phyloP scores from a whole-genome alignment of 2,329 filamentous ascomycete genomes.

The Leptographium flavum region DNA sequence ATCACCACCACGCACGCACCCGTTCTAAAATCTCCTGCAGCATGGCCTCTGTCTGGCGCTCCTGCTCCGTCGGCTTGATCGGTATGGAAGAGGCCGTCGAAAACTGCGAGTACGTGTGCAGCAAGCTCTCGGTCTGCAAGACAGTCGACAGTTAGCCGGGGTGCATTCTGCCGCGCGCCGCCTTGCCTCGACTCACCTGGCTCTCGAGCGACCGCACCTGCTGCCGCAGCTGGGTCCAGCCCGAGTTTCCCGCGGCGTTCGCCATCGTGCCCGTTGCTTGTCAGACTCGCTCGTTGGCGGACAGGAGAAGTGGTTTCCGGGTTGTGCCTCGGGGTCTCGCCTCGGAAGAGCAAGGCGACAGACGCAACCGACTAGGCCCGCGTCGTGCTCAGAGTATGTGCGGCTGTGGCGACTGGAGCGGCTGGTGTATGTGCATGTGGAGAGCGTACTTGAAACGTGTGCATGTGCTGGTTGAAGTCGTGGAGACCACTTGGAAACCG shows the following conservation, averaged over 20 bases:
- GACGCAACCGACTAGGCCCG: too few species aligned
- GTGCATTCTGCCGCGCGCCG: background rate
- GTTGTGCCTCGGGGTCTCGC: too few species aligned
- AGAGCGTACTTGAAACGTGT: too few species aligned
- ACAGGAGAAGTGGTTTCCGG: too few species aligned
- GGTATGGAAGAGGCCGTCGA: slow-evolving; percentile 67
- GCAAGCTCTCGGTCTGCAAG: slow-evolving; percentile 72
- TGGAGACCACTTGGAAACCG: background rate
- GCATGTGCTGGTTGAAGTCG: too few species aligned
- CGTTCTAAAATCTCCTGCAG: slow-evolving; percentile 74
- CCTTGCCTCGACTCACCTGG: slow-evolving; percentile 48
- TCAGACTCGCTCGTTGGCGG: background rate
- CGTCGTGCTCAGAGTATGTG: too few species aligned
- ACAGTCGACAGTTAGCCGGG: background rate
- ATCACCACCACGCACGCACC: slow-evolving; percentile 28
- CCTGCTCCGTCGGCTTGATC: slow-evolving; percentile 72
- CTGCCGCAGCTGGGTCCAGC: slow-evolving; percentile 90
- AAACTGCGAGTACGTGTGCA: slow-evolving; percentile 85
- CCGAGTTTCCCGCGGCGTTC: slow-evolving; percentile 24
- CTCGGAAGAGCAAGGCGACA: too few species aligned
- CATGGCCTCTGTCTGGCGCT: slow-evolving; percentile 63
- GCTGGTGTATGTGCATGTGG: too few species aligned
- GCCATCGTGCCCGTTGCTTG: slow-evolving; percentile 6
- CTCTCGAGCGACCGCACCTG: slow-evolving; percentile 80
- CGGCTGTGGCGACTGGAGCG: too few species aligned